phyloP scores from a whole-genome alignment of 768 basidiomycete species.

The Phlebiopsis gigantea region DNA sequence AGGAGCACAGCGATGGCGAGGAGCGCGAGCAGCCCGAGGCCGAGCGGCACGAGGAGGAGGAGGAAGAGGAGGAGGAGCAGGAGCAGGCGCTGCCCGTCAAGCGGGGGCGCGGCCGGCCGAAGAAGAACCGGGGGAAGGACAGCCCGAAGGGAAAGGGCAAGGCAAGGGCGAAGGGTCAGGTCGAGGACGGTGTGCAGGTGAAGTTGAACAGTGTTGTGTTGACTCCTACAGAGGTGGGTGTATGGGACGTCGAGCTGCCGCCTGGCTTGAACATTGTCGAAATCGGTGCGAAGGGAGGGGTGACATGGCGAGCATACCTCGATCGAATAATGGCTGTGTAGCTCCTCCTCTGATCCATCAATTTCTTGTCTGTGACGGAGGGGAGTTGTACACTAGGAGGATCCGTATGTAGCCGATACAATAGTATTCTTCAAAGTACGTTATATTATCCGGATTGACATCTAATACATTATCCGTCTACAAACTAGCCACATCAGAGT shows the following conservation, averaged over 20 bases:
- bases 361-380: background rate
- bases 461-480: background rate
- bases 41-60: constrained; percentile 24
- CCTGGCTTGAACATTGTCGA: constrained; percentile 61
- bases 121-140: constrained; percentile 18
- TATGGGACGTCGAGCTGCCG: constrained; percentile 61
- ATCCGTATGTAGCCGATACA: too few species aligned
- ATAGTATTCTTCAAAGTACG: background rate
- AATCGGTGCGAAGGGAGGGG: constrained; percentile 65
- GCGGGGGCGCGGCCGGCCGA: constrained; percentile 16
- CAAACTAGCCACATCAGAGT: background rate
- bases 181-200: constrained; percentile 45
- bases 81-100: constrained; percentile 7
- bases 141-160: constrained; percentile 15
- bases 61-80: constrained; percentile 10
- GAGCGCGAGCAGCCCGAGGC: constrained; percentile 35
- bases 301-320: constrained; percentile 67
- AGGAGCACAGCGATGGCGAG: constrained; percentile 50
- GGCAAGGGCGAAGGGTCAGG: constrained; percentile 17
- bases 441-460: background rate
- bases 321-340: constrained; percentile 11
- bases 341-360: too few species aligned
- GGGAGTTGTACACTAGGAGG: background rate
- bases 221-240: constrained; percentile 39
- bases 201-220: constrained; percentile 53